A percentile compares a stretch with the other conserved stretches of the same genome.
Conservation (phyloP, 2,329 filamentous ascomycete species). For the Fusarium sulawesiense region DNA sequence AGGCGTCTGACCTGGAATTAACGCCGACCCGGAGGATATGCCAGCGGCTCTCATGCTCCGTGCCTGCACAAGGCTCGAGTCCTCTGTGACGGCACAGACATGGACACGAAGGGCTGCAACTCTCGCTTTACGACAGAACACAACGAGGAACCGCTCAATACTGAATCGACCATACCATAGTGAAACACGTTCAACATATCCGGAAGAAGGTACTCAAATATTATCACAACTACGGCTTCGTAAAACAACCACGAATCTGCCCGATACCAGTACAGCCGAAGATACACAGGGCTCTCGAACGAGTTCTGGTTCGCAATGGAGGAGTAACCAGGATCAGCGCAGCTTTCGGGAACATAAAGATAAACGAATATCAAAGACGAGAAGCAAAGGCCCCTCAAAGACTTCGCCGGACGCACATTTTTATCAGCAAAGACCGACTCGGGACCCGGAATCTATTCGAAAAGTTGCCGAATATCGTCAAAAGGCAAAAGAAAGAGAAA, state of each 20-base stretch:
- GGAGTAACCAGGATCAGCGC: not conserved
- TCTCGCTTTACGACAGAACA: conserved; percentile 23
- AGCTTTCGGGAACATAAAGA: not conserved
- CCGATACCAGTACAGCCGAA: not conserved
- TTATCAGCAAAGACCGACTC: conserved; percentile 1
- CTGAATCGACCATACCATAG: conserved; percentile 26
- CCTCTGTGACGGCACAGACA: conserved; percentile 23
- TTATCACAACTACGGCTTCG: conserved; percentile 35
- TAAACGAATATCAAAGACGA: not conserved
- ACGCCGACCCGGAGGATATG: conserved; percentile 43
- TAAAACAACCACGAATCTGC: conserved; percentile 10
- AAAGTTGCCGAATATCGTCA: conserved; percentile 9
- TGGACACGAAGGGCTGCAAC: conserved; percentile 35
- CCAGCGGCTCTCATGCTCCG: conserved; percentile 42
- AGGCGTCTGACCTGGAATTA: conserved; percentile 30
- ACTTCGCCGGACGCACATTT: not conserved
- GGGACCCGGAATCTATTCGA: not conserved
- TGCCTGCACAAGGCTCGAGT: conserved; percentile 41
- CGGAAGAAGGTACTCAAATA: conserved; percentile 20
- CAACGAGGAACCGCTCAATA: conserved; percentile 4
- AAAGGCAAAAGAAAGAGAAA: conserved; percentile 6
- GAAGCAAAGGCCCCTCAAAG: not conserved
- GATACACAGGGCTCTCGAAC: not conserved
- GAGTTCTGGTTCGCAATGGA: not conserved
- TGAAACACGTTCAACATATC: not conserved